Evolutionary conservation across 805 yeast genomes (phyloP), one percentile per base, ranked within the genome.

Genomic region (Danielia reshetovae): DNA sequence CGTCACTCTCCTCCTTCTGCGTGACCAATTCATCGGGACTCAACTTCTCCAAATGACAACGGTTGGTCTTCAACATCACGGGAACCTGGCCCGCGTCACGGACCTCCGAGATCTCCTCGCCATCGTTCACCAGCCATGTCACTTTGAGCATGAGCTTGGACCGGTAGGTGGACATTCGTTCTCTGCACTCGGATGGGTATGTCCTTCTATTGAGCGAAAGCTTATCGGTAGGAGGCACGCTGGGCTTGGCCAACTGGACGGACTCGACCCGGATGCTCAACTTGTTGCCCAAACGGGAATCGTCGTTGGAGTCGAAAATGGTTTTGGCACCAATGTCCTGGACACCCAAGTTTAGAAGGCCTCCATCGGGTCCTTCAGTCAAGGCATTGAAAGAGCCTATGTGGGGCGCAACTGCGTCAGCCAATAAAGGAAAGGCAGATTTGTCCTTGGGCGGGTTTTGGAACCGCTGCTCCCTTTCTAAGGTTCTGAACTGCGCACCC

Each of bases 311-410:
- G 60, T 93, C 98, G 55, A 86, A 90, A 9, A 87, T 80, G 12
- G 88, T 79, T 53, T 81, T 85, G 40, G 76, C 63, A 7, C 97
- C 98, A 41, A 93, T 87, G 54, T 93, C 97, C 51, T 81, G 72
- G 30, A 83, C 94, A 2, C 85, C 97, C 33, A 82, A 65, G 57
- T 89, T 87, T 40, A 93, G 69, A 17, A 93, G 60, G 5, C 96
- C 96, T 30, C 90, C 95, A 28, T 71, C 79, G 16, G 85, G 78
- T 28, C 95, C 96, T 39, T 85, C 95, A 16, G 95, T 85, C 38
- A 93, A 70, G 4, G 97, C 97, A 70, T 93, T 84, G 72, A 93
- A 93, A 2, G 97, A 90, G 7, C 95, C 97, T 36, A 93, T 76
- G 59, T 93, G 98, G 4, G 98, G 98, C 38, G 79, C 78, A 26